Conservation (phyloP, 306 rosid species). For the Ziziphus jujuba region DNA sequence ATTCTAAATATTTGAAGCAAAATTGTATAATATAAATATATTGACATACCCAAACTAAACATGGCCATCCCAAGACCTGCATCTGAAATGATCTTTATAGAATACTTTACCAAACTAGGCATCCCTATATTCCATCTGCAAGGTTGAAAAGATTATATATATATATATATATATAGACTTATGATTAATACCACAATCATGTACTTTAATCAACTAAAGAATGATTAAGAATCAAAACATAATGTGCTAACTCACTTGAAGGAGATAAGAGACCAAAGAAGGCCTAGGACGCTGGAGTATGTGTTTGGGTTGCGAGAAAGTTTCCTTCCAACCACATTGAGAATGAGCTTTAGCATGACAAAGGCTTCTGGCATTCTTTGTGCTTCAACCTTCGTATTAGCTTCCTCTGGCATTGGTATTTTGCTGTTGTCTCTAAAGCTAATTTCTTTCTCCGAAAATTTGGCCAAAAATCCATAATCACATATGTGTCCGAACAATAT, state of each 20-base stretch:
- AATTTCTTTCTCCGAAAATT: conserved; percentile 33
- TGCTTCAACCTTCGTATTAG: background rate
- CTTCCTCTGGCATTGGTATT: conserved; percentile 27
- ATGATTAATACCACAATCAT: no score
- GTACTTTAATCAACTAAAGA: no score
- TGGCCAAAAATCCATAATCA: background rate
- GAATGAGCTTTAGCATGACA: conserved; percentile 45
- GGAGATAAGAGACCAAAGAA: conserved; percentile 43
- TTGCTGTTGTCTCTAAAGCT: conserved; percentile 43
- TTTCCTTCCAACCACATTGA: conserved; percentile 38
- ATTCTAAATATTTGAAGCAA: no score
- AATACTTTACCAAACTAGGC: conserved; percentile 46
- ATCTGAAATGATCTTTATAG: conserved; percentile 41
- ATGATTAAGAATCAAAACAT: background rate
- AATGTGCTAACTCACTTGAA: conserved; percentile 32
- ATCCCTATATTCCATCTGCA: conserved; percentile 45
- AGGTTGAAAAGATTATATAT: no score
- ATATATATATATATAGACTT: no score
- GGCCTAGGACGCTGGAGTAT: conserved; percentile 40
- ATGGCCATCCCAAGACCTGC: conserved; percentile 56
- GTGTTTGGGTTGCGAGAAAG: conserved; percentile 51
- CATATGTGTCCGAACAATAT: background rate
- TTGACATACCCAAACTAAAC: conserved; percentile 40
- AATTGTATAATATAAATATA: background rate
- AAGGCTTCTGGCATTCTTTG: conserved; percentile 37